Percentiles rank a stretch among this genome's conserved stretches.
Evolutionary conservation across 2,329 filamentous ascomycete species (phyloP).

Genomic region (Leptographium galeiforme): DNA sequence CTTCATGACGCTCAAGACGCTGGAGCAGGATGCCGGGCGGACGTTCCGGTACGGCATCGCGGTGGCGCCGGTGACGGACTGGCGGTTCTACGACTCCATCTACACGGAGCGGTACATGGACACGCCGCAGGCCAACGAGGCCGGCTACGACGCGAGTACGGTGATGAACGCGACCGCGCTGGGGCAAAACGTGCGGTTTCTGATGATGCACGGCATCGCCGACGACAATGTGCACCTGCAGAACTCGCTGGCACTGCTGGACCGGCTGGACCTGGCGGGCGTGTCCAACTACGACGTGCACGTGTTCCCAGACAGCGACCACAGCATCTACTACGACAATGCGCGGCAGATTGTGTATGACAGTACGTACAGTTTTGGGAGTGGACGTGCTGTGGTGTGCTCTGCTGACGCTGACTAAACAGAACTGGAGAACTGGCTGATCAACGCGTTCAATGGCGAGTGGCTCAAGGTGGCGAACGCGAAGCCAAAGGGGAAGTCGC

Average conservation of each 20-base stretch:
- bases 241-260: constrained; percentile 77
- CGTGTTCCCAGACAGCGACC: constrained; percentile 91
- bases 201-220: constrained; percentile 90
- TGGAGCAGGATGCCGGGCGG: constrained; percentile 76
- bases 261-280: constrained; percentile 66
- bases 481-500: constrained; percentile 25
- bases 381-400: not conserved
- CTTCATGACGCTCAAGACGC: constrained; percentile 86
- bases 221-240: constrained; percentile 98
- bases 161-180: constrained; percentile 66
- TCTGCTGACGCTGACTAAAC: constrained; percentile 18
- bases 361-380: constrained; percentile 46
- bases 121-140: constrained; percentile 68
- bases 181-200: constrained; percentile 65
- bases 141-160: constrained; percentile 62
- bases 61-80: constrained; percentile 96
- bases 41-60: constrained; percentile 98
- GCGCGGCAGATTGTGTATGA: constrained; percentile 86
- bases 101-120: constrained; percentile 98
- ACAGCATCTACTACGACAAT: constrained; percentile 89
- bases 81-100: constrained; percentile 87
- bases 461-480: constrained; percentile 54
- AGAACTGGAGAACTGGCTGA: constrained; percentile 80
- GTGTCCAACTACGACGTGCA: constrained; percentile 95
- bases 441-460: constrained; percentile 96